phyloP scores from a whole-genome alignment of 495 filamentous ascomycete genomes.

The Aspergillus homomorphus region DNA sequence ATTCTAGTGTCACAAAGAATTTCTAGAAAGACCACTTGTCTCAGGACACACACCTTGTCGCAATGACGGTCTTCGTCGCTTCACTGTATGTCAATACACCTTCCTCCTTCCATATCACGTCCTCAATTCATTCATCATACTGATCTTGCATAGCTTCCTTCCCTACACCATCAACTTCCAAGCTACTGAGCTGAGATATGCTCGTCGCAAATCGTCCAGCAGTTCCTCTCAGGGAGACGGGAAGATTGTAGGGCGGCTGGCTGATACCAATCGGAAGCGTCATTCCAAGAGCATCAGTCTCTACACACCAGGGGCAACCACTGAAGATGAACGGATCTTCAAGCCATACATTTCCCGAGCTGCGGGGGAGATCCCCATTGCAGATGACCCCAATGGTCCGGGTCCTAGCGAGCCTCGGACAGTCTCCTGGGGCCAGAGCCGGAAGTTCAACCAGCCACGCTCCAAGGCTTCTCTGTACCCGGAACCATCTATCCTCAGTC shows the following conservation, averaged over 20 bases:
- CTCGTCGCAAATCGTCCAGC: slow-evolving; percentile 23
- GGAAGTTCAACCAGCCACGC: slow-evolving; percentile 68
- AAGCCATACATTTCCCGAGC: slow-evolving; percentile 31
- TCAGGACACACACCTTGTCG: slow-evolving; percentile 26
- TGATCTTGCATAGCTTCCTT: slow-evolving; percentile 60
- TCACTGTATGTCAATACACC: slow-evolving; percentile 66
- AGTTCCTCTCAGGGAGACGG: slow-evolving; percentile 37
- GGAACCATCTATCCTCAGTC: slow-evolving; percentile 67
- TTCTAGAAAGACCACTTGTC: not conserved
- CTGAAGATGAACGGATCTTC: slow-evolving; percentile 62
- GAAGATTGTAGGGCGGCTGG: slow-evolving; percentile 34
- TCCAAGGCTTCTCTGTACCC: slow-evolving; percentile 65
- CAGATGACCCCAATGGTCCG: slow-evolving; percentile 23
- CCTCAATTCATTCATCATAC: slow-evolving; percentile 6
- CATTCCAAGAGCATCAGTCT: slow-evolving; percentile 34
- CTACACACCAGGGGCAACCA: slow-evolving; percentile 58
- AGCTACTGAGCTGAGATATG: slow-evolving; percentile 34
- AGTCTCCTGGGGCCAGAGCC: slow-evolving; percentile 63
- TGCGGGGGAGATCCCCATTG: slow-evolving; percentile 31
- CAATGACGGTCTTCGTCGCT: slow-evolving; percentile 78
- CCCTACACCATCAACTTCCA: slow-evolving; percentile 85
- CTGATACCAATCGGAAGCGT: slow-evolving; percentile 19
- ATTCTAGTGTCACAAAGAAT: not conserved
- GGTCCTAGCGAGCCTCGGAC: slow-evolving; percentile 44
- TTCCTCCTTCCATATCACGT: not conserved